A percentile compares a stretch with the other conserved stretches of the same genome.
Evolutionary conservation across 768 basidiomycete genomes (phyloP).

Genomic region (Boletus edulis): DNA sequence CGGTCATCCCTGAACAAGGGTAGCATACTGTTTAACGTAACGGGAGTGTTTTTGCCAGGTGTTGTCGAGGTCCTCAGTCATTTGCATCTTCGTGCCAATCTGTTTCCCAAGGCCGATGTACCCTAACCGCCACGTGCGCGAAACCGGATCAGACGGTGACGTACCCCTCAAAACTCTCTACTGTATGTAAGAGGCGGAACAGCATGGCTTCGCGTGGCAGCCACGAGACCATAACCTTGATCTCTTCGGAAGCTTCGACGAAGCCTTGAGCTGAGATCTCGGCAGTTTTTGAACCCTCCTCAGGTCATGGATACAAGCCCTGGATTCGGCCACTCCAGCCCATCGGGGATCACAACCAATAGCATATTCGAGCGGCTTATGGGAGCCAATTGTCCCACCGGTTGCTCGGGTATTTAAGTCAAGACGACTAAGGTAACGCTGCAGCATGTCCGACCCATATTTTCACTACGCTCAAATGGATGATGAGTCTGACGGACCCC

Average conservation of each 20-base stretch:
- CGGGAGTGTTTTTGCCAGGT: background rate
- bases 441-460: constrained; percentile 7
- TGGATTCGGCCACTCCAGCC: constrained; percentile 4
- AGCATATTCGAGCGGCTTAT: background rate
- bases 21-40: background rate
- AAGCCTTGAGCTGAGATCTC: background rate
- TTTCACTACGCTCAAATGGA: background rate
- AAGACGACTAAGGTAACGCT: background rate
- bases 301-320: background rate
- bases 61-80: background rate
- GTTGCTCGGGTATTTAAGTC: constrained; percentile 9
- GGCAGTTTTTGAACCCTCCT: background rate
- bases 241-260: background rate
- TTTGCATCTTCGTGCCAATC: background rate
- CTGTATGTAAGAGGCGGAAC: constrained; percentile 7
- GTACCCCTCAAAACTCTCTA: background rate
- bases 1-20: constrained; percentile 7
- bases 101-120: background rate
- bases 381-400: constrained; percentile 12
- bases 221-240: constrained; percentile 7
- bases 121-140: constrained; percentile 1
- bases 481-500: background rate
- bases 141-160: background rate
- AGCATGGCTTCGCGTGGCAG: constrained; percentile 21
- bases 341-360: background rate